Percentiles rank a stretch among this genome's conserved stretches.
These are phyloP conservation scores for Linderniella brevidens DNA, from an alignment of 257 asterid species.

Conservation along the genomic window DNA sequence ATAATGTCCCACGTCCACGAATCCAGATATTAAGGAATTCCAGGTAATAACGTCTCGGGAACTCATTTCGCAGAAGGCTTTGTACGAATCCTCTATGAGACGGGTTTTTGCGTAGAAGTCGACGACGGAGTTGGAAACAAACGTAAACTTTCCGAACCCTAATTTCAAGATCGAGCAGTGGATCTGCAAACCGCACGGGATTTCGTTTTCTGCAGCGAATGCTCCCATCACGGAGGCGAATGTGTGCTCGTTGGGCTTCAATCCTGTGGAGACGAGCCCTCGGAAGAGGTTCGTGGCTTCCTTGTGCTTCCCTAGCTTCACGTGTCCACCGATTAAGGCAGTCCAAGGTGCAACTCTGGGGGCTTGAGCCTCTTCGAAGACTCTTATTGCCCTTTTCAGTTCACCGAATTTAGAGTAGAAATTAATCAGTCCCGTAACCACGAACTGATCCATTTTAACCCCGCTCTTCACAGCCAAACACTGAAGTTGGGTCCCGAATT, in stretches of 20 bases:
- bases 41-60: constrained; percentile 45
- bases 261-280: constrained; percentile 26
- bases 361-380: constrained; percentile 31
- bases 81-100: constrained; percentile 28
- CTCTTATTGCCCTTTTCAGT: constrained; percentile 33
- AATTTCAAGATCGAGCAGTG: constrained; percentile 34
- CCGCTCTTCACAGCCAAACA: constrained; percentile 36
- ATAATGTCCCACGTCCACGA: constrained; percentile 15
- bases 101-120: constrained; percentile 41
- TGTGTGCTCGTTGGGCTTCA: constrained; percentile 50
- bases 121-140: constrained; percentile 40
- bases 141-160: constrained; percentile 38
- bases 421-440: constrained; percentile 46
- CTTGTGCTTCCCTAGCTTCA: constrained; percentile 28
- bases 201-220: constrained; percentile 27
- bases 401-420: constrained; percentile 59
- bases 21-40: constrained; percentile 58
- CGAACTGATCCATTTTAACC: constrained; percentile 36
- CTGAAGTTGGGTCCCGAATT: constrained; percentile 53
- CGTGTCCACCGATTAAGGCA: constrained; percentile 61
- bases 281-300: constrained; percentile 38
- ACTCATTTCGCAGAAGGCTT: constrained; percentile 28
- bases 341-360: constrained; percentile 60
- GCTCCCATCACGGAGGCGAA: constrained; percentile 62
- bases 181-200: constrained; percentile 35